phyloP scores from a whole-genome alignment of 2,329 filamentous ascomycete species.

The Colletotrichum lentis region DNA sequence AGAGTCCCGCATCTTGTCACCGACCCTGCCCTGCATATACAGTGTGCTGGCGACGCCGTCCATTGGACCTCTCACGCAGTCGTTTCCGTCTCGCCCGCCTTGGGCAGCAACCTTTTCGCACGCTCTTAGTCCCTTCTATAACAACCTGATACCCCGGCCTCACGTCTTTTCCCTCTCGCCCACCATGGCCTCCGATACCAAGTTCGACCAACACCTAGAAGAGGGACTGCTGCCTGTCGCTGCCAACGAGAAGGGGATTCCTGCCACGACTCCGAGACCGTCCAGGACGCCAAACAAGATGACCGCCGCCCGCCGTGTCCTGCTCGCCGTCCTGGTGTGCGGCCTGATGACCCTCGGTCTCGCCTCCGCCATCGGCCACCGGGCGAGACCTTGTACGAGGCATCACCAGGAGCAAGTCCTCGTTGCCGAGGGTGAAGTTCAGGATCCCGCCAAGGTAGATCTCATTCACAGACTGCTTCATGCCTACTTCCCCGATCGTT shows the following conservation, averaged over 20 bases:
- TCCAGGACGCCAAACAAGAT: conserved; percentile 36
- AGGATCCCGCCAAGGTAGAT: conserved; percentile 58
- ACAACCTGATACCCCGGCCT: conserved; percentile 35
- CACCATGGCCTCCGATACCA: conserved; percentile 37
- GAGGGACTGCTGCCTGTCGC: conserved; percentile 39
- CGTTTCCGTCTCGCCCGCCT: conserved; percentile 28
- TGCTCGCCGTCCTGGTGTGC: conserved; percentile 40
- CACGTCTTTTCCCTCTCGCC: neutral
- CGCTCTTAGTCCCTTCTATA: conserved; percentile 45
- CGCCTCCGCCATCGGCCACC: conserved; percentile 38
- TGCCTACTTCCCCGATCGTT: conserved; percentile 67
- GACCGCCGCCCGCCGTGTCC: conserved; percentile 39
- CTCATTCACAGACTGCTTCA: conserved; percentile 73
- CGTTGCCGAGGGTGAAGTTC: conserved; percentile 9
- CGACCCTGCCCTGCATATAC: conserved; percentile 27
- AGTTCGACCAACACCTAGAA: conserved; percentile 37
- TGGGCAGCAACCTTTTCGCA: conserved; percentile 38
- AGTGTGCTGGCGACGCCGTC: neutral
- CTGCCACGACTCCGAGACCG: conserved; percentile 13
- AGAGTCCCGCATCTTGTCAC: conserved; percentile 30
- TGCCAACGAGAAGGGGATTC: conserved; percentile 37
- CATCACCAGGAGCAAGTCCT: conserved; percentile 26
- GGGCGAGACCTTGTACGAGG: conserved; percentile 25
- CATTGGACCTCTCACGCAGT: conserved; percentile 24
- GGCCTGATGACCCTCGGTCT: conserved; percentile 41